Percentiles rank a stretch among this genome's conserved stretches.
Evolutionary conservation across 116 monocot genomes (phyloP).

Genomic region (Iris pallida): DNA sequence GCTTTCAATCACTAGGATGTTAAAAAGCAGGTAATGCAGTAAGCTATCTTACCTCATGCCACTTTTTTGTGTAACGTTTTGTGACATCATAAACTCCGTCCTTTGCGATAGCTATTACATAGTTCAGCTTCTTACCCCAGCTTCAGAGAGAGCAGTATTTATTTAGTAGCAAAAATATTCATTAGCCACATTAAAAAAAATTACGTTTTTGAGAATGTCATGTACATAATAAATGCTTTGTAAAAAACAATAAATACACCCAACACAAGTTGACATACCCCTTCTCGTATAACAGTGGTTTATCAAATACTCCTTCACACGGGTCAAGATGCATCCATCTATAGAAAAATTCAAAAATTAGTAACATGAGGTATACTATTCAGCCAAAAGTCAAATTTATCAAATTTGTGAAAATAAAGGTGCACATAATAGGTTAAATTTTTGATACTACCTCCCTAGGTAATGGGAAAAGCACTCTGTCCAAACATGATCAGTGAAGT

Average conservation of each 20-base stretch:
- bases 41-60: conserved; percentile 56
- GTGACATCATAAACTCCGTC: conserved; percentile 85
- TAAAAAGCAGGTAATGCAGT: neutral
- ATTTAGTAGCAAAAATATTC: too few species aligned
- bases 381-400: neutral
- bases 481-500: conserved; percentile 97
- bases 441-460: conserved; percentile 52
- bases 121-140: conserved; percentile 84
- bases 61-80: conserved; percentile 81
- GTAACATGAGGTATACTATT: neutral
- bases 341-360: conserved; percentile 17
- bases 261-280: conserved; percentile 43
- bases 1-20: neutral
- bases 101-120: conserved; percentile 74
- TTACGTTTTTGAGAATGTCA: too few species aligned
- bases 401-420: neutral
- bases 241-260: too few species aligned
- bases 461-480: conserved; percentile 77
- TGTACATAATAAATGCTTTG: too few species aligned
- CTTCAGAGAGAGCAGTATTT: conserved; percentile 32
- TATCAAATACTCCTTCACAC: conserved; percentile 89
- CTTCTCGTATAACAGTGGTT: conserved; percentile 86
- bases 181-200: too few species aligned
- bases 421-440: neutral
- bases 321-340: conserved; percentile 99